Percentiles rank a stretch among this genome's conserved stretches.
phyloP scores from a whole-genome alignment of 225 moss, liverwort and hornwort genomes.

The Pseudoscleropodium purum region DNA sequence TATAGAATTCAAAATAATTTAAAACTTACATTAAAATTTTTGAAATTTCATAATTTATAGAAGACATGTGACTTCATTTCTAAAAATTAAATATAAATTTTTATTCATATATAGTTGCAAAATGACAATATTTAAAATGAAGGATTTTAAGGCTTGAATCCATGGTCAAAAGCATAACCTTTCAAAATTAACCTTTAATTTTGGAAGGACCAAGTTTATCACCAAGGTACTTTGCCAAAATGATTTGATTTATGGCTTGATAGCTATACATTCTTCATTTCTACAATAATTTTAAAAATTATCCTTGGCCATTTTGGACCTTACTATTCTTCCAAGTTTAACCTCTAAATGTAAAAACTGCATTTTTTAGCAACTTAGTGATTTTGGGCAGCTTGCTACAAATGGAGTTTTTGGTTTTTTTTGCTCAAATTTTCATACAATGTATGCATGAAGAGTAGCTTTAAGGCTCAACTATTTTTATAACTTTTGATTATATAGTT shows the following conservation, averaged over 20 bases:
- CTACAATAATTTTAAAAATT: background rate
- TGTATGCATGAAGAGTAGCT: no score
- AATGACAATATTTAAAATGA: background rate
- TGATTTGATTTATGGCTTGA: fast-evolving
- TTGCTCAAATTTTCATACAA: no score
- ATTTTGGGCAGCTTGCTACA: no score
- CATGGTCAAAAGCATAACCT: fast-evolving
- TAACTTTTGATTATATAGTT: no score
- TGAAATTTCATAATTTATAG: background rate
- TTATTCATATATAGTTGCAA: background rate
- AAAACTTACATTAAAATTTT: background rate
- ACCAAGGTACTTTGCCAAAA: background rate
- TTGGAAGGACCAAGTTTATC: background rate
- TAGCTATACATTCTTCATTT: background rate
- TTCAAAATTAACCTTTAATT: background rate
- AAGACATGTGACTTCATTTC: background rate
- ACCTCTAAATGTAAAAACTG: no score
- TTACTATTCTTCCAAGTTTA: background rate
- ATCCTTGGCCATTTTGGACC: fast-evolving
- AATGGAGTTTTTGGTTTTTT: no score
- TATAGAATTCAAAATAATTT: fast-evolving
- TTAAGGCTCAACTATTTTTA: no score
- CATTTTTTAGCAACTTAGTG: no score
- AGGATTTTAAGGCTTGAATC: background rate
- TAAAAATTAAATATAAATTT: background rate